Conservation (phyloP, 257 asterid genomes). For the Solanum pimpinellifolium region DNA sequence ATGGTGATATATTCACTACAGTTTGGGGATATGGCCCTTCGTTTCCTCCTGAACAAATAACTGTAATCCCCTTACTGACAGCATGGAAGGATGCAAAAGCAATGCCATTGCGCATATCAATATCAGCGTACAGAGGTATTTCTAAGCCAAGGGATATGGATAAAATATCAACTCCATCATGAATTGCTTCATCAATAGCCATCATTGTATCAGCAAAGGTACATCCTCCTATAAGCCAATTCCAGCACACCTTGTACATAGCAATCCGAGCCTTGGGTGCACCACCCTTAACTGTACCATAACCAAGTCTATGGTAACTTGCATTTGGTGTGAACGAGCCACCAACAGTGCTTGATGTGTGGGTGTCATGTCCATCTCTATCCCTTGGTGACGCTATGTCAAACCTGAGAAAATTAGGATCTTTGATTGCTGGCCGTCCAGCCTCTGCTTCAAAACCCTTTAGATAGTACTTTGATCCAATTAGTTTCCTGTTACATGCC, state of each 20-base stretch:
- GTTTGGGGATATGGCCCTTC: constrained; percentile 17
- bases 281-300: constrained; percentile 26
- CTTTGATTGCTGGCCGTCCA: not conserved
- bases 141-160: constrained; percentile 11
- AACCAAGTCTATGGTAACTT: constrained; percentile 13
- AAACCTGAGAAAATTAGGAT: not conserved
- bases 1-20: constrained; percentile 14
- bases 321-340: not conserved
- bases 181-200: constrained; percentile 31
- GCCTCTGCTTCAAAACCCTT: constrained; percentile 6
- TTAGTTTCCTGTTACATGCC: constrained; percentile 27
- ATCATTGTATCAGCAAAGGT: constrained; percentile 16
- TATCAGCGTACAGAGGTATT: constrained; percentile 6
- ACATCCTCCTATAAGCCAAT: not conserved
- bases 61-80: constrained; percentile 18
- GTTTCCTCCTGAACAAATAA: constrained; percentile 27
- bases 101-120: constrained; percentile 1
- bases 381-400: constrained; percentile 26
- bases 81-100: constrained; percentile 30
- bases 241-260: constrained; percentile 13
- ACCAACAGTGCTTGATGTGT: constrained; percentile 14
- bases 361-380: constrained; percentile 18
- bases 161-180: constrained; percentile 27
- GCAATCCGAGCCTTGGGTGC: constrained; percentile 31
- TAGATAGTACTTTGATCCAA: constrained; percentile 31